Percentiles rank a stretch among this genome's conserved stretches.
phyloP scores from a whole-genome alignment of 768 basidiomycete genomes.

The Lactifluus rugatus region DNA sequence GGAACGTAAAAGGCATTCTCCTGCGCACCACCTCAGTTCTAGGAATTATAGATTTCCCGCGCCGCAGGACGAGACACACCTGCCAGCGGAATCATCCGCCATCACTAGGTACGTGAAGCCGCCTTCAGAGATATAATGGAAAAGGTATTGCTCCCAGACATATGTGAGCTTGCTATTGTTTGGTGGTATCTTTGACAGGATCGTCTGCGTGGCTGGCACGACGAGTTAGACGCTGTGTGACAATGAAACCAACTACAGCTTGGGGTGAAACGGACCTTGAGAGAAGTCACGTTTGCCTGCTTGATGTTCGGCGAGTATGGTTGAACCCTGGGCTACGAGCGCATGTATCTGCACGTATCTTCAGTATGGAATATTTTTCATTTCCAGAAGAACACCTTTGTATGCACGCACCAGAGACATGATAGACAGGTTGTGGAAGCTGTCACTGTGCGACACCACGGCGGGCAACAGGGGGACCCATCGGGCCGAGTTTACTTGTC shows the following conservation, averaged over 20 bases:
- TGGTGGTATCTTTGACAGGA: constrained; percentile 91
- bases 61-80: constrained; percentile 37
- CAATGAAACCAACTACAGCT: background rate
- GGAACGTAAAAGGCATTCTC: constrained; percentile 89
- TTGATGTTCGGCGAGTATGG: constrained; percentile 82
- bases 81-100: constrained; percentile 86
- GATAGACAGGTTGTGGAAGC: background rate
- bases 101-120: constrained; percentile 87
- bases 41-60: background rate
- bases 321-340: constrained; percentile 66
- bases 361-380: background rate
- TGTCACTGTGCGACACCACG: background rate
- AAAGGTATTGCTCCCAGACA: constrained; percentile 88
- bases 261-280: constrained; percentile 43
- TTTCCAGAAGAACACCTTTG: background rate
- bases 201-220: constrained; percentile 67
- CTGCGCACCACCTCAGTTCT: constrained; percentile 29
- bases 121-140: constrained; percentile 87
- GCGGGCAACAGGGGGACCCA: background rate
- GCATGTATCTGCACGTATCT: constrained; percentile 58
- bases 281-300: constrained; percentile 79
- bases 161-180: constrained; percentile 74
- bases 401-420: constrained; percentile 13
- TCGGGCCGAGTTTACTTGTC: background rate
- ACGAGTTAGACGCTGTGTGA: background rate